A percentile compares a stretch with the other conserved stretches of the same genome.
Evolutionary conservation across 495 filamentous ascomycete species (phyloP).

Genomic region (Glarea lozoyensis): DNA sequence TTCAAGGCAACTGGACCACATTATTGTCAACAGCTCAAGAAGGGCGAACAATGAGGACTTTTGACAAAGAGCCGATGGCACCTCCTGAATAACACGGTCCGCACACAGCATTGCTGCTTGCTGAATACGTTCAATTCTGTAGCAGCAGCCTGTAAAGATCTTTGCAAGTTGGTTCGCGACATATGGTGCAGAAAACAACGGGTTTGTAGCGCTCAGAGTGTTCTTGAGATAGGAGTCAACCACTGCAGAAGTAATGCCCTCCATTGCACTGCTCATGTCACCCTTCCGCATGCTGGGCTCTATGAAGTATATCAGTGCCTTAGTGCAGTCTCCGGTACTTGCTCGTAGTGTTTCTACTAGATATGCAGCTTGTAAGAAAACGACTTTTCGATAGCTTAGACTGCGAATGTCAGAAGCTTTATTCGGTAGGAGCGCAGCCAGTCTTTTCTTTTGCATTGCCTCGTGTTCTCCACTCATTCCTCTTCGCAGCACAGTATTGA

Average conservation of each 20-base stretch:
- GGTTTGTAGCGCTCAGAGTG: slow-evolving; percentile 57
- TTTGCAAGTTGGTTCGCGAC: slow-evolving; percentile 78
- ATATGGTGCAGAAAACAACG: slow-evolving; percentile 72
- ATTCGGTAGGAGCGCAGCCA: slow-evolving; percentile 62
- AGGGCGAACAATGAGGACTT: slow-evolving; percentile 83
- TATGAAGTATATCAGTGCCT: slow-evolving; percentile 80
- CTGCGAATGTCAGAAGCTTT: slow-evolving; percentile 68
- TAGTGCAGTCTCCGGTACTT: slow-evolving; percentile 75
- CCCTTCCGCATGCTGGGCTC: slow-evolving; percentile 75
- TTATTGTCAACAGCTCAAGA: slow-evolving; percentile 79
- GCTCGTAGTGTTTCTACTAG: slow-evolving; percentile 80
- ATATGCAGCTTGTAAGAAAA: slow-evolving; percentile 82
- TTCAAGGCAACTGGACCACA: slow-evolving; percentile 93
- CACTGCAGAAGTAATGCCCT: slow-evolving; percentile 64
- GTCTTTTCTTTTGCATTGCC: slow-evolving; percentile 66
- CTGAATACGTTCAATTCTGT: slow-evolving; percentile 84
- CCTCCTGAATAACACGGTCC: slow-evolving; percentile 70
- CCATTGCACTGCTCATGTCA: slow-evolving; percentile 80
- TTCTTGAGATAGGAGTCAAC: slow-evolving; percentile 65
- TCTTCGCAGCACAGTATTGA: slow-evolving; percentile 82
- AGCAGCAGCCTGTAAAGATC: slow-evolving; percentile 82
- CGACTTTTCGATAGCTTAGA: slow-evolving; percentile 75
- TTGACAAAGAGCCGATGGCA: slow-evolving; percentile 86
- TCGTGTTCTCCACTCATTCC: slow-evolving; percentile 70
- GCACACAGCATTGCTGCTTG: slow-evolving; percentile 72